Conservation (phyloP, 2,329 filamentous ascomycete species). For the Paracamarosporium sp. region DNA sequence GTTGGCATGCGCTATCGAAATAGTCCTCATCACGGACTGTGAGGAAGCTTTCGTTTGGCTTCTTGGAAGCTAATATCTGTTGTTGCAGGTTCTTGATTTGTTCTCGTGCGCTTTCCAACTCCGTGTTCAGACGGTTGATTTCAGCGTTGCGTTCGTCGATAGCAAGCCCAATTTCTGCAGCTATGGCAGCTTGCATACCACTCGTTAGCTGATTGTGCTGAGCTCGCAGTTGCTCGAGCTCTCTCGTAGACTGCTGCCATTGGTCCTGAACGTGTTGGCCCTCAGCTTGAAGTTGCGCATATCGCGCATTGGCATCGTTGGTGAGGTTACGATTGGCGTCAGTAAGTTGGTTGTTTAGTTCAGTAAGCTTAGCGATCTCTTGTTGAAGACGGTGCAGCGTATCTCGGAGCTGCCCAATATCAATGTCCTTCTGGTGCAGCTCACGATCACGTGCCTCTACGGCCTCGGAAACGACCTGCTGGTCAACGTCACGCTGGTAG, state of each 20-base stretch:
- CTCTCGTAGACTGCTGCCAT: conserved; percentile 67
- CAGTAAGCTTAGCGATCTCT: conserved; percentile 79
- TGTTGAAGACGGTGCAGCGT: conserved; percentile 81
- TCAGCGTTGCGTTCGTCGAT: conserved; percentile 85
- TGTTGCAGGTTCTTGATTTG: conserved; percentile 66
- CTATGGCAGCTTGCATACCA: conserved; percentile 68
- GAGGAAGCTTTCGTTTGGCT: conserved; percentile 75
- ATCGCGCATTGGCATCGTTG: conserved; percentile 75
- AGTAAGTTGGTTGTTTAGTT: conserved; percentile 81
- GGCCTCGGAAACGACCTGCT: conserved; percentile 56
- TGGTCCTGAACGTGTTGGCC: conserved; percentile 62
- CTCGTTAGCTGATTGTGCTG: conserved; percentile 68
- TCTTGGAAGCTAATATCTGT: conserved; percentile 63
- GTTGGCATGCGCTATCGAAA: conserved; percentile 92
- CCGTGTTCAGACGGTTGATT: conserved; percentile 76
- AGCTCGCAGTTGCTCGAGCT: conserved; percentile 72
- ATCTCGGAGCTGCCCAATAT: conserved; percentile 82
- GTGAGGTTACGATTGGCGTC: conserved; percentile 80
- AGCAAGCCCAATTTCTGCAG: conserved; percentile 66
- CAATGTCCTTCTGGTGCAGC: conserved; percentile 81
- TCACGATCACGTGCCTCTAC: conserved; percentile 71
- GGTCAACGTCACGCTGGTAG: conserved; percentile 60
- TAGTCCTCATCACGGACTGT: conserved; percentile 87
- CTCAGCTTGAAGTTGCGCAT: conserved; percentile 70
- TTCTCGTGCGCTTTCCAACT: conserved; percentile 75